Conservation (phyloP, 2,329 filamentous ascomycete genomes). For the Ophiocordyceps sinensis region DNA sequence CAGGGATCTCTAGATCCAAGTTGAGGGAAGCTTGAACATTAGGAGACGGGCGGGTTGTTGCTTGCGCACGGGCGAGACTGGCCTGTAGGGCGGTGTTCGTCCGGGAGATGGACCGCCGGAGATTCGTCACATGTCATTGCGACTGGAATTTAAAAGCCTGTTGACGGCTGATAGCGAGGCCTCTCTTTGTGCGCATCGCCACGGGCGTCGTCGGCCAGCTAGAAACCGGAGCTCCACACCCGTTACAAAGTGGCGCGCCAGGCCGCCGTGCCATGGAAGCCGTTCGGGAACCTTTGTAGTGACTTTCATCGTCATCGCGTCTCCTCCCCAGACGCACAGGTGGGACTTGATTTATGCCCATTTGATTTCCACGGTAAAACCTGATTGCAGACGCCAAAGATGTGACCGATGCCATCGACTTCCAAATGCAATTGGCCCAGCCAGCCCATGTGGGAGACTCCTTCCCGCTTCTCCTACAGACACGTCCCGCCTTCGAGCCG, state of each 20-base stretch:
- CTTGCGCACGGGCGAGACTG: no score
- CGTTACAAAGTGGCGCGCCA: neutral
- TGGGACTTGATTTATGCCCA: constrained; percentile 21
- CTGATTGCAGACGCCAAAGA: constrained; percentile 54
- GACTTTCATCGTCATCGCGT: constrained; percentile 14
- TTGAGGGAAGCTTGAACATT: no score
- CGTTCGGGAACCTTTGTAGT: neutral
- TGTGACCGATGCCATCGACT: constrained; percentile 50
- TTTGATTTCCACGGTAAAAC: constrained; percentile 43
- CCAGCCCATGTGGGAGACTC: constrained; percentile 37
- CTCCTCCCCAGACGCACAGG: constrained; percentile 14
- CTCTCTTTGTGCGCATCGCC: no score
- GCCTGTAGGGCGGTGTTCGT: no score
- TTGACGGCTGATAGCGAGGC: no score
- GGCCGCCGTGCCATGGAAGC: neutral
- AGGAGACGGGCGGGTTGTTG: no score
- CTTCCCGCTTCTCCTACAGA: constrained; percentile 32
- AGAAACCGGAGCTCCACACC: no score
- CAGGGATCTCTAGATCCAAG: constrained; percentile 26
- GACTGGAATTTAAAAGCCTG: no score
- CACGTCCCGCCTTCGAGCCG: constrained; percentile 7
- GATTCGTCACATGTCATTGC: no score
- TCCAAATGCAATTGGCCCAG: constrained; percentile 53
- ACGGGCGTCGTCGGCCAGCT: no score
- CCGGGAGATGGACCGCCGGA: no score